These are phyloP conservation scores for Mycena crocata DNA, from an alignment of 768 basidiomycete genomes.

Conservation along the genomic window DNA sequence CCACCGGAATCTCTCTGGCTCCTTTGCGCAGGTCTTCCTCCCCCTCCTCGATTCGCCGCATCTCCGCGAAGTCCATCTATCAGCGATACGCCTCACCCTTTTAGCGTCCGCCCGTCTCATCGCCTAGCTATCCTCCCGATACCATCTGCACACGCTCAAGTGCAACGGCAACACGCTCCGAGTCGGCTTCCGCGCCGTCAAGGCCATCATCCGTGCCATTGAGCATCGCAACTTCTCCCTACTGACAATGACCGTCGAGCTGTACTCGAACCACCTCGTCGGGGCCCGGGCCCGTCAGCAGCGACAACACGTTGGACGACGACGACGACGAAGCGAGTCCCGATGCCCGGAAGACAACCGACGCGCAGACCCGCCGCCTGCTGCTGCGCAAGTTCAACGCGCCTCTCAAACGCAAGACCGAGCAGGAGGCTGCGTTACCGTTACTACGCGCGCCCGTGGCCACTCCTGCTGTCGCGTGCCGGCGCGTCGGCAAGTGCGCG, in stretches of 20 bases:
- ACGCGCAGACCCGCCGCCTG: conserved; percentile 45
- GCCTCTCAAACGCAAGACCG: conserved; percentile 49
- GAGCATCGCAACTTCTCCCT: conserved; percentile 60
- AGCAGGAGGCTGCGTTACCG: conserved; percentile 59
- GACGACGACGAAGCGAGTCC: conserved; percentile 40
- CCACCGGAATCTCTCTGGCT: conserved; percentile 60
- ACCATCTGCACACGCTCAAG: conserved; percentile 60
- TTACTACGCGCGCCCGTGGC: conserved; percentile 65
- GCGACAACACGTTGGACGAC: conserved; percentile 36
- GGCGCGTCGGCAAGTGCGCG: neutral
- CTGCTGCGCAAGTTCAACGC: conserved; percentile 61
- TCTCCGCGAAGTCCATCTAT: conserved; percentile 68
- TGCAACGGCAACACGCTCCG: conserved; percentile 70
- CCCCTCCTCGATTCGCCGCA: conserved; percentile 58
- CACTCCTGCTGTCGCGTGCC: conserved; percentile 54
- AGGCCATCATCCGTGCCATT: conserved; percentile 58
- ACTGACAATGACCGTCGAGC: conserved; percentile 57
- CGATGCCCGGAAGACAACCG: conserved; percentile 51
- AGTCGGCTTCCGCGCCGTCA: conserved; percentile 57
- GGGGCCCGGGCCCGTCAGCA: conserved; percentile 38
- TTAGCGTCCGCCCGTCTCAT: conserved; percentile 54
- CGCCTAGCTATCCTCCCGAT: conserved; percentile 64
- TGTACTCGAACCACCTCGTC: conserved; percentile 59
- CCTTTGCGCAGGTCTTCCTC: conserved; percentile 63
- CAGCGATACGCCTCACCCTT: conserved; percentile 60